Conservation (phyloP, 441 rosid species). For the Arabidopsis hybrid region DNA sequence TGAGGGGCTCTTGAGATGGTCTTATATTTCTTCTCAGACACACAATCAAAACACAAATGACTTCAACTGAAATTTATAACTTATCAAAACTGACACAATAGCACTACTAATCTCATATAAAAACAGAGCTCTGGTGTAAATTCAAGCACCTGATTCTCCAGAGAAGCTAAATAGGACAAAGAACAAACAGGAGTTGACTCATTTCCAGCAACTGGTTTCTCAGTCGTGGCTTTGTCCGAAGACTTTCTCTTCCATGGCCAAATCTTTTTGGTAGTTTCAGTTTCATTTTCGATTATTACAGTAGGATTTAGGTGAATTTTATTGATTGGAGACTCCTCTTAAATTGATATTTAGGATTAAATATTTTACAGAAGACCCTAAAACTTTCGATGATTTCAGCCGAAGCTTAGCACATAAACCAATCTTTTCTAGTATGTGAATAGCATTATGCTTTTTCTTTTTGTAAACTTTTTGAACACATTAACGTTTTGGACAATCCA, state of each 20-base stretch:
- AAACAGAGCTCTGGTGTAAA: constrained; percentile 15
- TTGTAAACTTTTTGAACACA: too few species aligned
- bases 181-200: constrained; percentile 54
- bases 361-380: too few species aligned
- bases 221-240: constrained; percentile 47
- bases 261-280: not conserved
- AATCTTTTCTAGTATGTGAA: too few species aligned
- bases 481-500: too few species aligned
- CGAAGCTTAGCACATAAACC: too few species aligned
- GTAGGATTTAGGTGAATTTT: too few species aligned
- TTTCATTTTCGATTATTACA: too few species aligned
- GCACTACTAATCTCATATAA: not conserved
- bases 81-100: not conserved
- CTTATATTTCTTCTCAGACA: not conserved
- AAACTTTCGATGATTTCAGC: too few species aligned
- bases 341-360: too few species aligned
- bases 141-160: constrained; percentile 50
- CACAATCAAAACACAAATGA: not conserved
- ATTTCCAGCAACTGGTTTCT: constrained; percentile 48
- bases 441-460: too few species aligned
- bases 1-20: too few species aligned
- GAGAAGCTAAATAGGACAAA: constrained; percentile 53
- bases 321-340: too few species aligned
- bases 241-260: constrained; percentile 75
- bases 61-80: not conserved